Base-by-base conservation (phyloP, 108 stramenopile species). In the Cylindrotheca fusiformis region DNA sequence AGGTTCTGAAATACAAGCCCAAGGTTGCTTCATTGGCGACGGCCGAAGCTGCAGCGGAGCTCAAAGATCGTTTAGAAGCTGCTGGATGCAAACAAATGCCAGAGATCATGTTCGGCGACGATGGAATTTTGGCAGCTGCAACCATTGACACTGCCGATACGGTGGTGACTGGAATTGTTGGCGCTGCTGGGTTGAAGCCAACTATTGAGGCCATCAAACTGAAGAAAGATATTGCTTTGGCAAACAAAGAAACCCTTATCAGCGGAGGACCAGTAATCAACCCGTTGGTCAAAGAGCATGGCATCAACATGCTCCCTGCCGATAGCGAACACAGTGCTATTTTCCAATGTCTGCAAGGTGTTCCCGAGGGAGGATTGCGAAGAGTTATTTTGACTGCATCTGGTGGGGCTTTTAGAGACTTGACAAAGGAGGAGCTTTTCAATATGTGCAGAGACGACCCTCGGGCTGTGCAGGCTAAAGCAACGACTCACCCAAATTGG, bases 211-310 rank as follows among this genome's bases (percentile, higher is more conserved):
- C 97, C 3, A 98, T 98, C 76, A 91, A 96, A 63, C 82, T 85
- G 26, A 84, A 81, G 41, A 98, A 98, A 55, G 95, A 95, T 65
- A 98, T 98, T 67, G 96, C 97, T 2, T 68, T 97, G 56, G 96
- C 97, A 12, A 98, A 97, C 65, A 98, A 98, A 83, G 97, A 98
- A 71, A 98, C 97, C 4, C 81, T 98, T n/a, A 98, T 98, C 46
- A 79, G 84, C 52, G 97, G 97, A 45, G 97, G 97, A 52, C 93
- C 96, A 12, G 95, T 95, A 17, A 95, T 98, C 54, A 87, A 95
- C 55, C 97, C 97, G 12, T 82, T 98, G 17, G 92, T 97, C 23
- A 72, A 90, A 55, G 75, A 97, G 70, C 72, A 96, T 67, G 96
- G 96, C 17, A 84, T 97, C 61, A 90, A 96, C 80, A 95, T 98